Base-by-base conservation (phyloP, 306 rosid genomes). In the Sesbania bispinosa region DNA sequence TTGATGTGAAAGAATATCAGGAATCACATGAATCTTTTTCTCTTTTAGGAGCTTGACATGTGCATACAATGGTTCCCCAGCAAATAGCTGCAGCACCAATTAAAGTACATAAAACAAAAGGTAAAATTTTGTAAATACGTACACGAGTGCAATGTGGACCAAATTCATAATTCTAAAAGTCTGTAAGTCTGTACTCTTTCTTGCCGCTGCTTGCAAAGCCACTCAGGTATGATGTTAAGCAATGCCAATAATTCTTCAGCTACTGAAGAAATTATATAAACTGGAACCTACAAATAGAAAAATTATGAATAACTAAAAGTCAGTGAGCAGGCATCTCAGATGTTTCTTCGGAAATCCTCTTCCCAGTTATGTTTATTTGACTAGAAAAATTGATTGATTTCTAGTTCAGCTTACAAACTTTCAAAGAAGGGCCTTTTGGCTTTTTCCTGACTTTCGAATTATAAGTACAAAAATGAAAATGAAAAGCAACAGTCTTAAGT, bases 231-330 rank as follows among this genome's bases (percentile, higher is more conserved):
- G 67, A 82, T 69, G 78, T 88, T 87, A 64, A 86, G 85, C 66
- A 82, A 84, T 61, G 93, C 85, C 74, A 93, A 77, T 74, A 93
- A 80, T 65, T 90, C 92, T 82, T 93, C 88, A n/a, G 92, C 90
- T 51, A 87, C 83, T 19, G 90, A 93, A 62, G 97, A 93, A 66
- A 93, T 82, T 15, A 93, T 78, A 82, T 82, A 93, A 76, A 93
- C 77, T 33, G 98, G 97, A 71, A 93, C 92, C 98, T 93, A 76
- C 69, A 85, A 69, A 74, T 18, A 32, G 33, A 45, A 54, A 65
- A 20, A 42, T 19, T 39, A 52, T 10, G 15, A 75, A 41, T 41
- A 64, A 20, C 38, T 47, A 68, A 73, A 26, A 41, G 33, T 58
- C 43, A 63, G 46, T 29, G 63, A 46, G 38, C 57, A 52, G 1